phyloP scores from a whole-genome alignment of 2,329 filamentous ascomycete species.

The Paramyrothecium sp. region DNA sequence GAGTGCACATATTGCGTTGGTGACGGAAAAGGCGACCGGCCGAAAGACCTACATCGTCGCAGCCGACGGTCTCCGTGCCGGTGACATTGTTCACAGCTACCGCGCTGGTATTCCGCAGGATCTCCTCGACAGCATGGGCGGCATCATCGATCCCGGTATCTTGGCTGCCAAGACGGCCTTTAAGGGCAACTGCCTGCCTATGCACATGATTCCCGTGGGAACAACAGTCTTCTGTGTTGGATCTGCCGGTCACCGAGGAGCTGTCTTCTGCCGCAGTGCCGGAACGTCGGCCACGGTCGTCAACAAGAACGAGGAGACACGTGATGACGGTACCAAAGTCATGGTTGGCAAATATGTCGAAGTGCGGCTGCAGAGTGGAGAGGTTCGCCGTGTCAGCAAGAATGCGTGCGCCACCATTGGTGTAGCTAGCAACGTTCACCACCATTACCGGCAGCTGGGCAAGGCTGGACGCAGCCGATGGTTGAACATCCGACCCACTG shows the following conservation, averaged over 20 bases:
- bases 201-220: conserved; percentile 96
- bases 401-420: conserved; percentile 95
- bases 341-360: conserved; percentile 77
- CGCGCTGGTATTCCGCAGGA: conserved; percentile 84
- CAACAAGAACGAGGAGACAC: conserved; percentile 78
- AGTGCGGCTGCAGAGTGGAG: conserved; percentile 86
- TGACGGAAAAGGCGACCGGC: conserved; percentile 72
- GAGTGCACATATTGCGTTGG: conserved; percentile 86
- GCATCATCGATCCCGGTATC: conserved; percentile 90
- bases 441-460: conserved; percentile 86
- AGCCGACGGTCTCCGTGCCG: conserved; percentile 89
- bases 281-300: conserved; percentile 89
- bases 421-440: conserved; percentile 88
- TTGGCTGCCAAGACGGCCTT: conserved; percentile 91
- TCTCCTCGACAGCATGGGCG: conserved; percentile 88
- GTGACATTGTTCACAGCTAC: conserved; percentile 91
- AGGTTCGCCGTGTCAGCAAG: conserved; percentile 84
- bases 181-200: conserved; percentile 88
- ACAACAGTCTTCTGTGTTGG: conserved; percentile 91
- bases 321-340: conserved; percentile 56
- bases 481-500: conserved; percentile 92
- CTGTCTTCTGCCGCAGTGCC: conserved; percentile 91
- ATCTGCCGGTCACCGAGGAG: conserved; percentile 68
- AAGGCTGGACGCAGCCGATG: conserved; percentile 93
- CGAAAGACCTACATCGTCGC: conserved; percentile 89